These are phyloP conservation scores for Gentiana dahurica DNA, from an alignment of 257 asterid species.

Conservation along the genomic window DNA sequence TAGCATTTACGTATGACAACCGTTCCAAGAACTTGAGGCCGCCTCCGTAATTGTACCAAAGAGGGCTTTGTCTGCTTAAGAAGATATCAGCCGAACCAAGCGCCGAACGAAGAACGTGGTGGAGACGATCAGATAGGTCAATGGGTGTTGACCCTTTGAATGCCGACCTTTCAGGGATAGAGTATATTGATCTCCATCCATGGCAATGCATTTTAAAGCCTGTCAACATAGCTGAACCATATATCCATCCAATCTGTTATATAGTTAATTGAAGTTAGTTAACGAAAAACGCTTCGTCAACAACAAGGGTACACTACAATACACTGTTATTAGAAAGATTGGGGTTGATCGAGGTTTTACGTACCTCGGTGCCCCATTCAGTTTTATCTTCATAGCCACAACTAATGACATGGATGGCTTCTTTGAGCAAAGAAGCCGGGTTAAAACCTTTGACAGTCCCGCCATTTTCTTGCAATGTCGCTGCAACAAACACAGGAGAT, in stretches of 20 bases:
- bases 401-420: slow-evolving; percentile 28
- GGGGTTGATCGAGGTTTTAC: background rate
- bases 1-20: slow-evolving; percentile 20
- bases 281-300: background rate
- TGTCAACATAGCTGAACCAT: slow-evolving; percentile 28
- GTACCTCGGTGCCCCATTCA: slow-evolving; percentile 33
- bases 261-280: background rate
- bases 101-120: slow-evolving; percentile 31
- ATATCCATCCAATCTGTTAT: slow-evolving; percentile 28
- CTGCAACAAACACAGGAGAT: slow-evolving; percentile 22
- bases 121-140: slow-evolving; percentile 27
- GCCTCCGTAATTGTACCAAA: slow-evolving; percentile 24
- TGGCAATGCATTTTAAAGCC: slow-evolving; percentile 33
- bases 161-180: slow-evolving; percentile 19
- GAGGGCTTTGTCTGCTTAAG: slow-evolving; percentile 22
- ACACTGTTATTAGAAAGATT: background rate
- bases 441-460: slow-evolving; percentile 14
- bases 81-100: slow-evolving; percentile 30
- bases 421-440: slow-evolving; percentile 23
- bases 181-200: slow-evolving; percentile 35
- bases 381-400: slow-evolving; percentile 36
- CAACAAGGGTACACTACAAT: background rate
- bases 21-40: slow-evolving; percentile 24
- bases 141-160: slow-evolving; percentile 30
- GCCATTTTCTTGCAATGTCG: slow-evolving; percentile 19